Conservation (phyloP, 2,329 filamentous ascomycete genomes). For the Teratosphaeria viscida region DNA sequence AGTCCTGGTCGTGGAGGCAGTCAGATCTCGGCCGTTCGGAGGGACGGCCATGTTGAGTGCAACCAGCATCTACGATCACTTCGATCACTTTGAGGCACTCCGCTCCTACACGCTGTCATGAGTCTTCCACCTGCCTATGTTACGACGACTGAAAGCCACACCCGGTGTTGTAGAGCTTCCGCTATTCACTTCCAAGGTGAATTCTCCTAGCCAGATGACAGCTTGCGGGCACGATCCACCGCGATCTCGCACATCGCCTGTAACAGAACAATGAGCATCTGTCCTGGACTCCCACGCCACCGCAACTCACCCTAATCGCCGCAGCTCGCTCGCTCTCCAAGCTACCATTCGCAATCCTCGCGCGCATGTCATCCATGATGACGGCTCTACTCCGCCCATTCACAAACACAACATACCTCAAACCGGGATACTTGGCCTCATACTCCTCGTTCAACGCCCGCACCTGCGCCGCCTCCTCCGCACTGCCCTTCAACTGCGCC, state of each 20-base stretch:
- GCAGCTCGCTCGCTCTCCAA: constrained; percentile 57
- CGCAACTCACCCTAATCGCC: constrained; percentile 56
- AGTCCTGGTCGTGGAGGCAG: no score
- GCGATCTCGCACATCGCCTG: constrained; percentile 91
- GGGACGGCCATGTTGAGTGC: no score
- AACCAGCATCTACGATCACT: not conserved
- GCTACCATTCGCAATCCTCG: constrained; percentile 59
- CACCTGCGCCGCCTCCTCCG: constrained; percentile 48
- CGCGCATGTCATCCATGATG: constrained; percentile 74
- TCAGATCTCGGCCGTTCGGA: no score
- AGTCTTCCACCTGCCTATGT: no score
- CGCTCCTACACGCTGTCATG: not conserved
- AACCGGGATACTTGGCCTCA: constrained; percentile 66
- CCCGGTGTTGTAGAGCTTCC: no score
- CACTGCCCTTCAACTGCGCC: constrained; percentile 52
- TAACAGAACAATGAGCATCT: constrained; percentile 3
- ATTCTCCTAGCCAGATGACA: constrained; percentile 22
- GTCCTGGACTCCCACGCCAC: not conserved
- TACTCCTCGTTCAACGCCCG: constrained; percentile 63
- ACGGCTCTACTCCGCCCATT: constrained; percentile 63
- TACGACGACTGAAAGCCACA: no score
- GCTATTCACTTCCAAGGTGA: no score
- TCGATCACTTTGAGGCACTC: not conserved
- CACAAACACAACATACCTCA: constrained; percentile 87
- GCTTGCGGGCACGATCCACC: constrained; percentile 61